phyloP scores from a whole-genome alignment of 371 early-diverging fungal genomes.

The Mucor circinelloides region DNA sequence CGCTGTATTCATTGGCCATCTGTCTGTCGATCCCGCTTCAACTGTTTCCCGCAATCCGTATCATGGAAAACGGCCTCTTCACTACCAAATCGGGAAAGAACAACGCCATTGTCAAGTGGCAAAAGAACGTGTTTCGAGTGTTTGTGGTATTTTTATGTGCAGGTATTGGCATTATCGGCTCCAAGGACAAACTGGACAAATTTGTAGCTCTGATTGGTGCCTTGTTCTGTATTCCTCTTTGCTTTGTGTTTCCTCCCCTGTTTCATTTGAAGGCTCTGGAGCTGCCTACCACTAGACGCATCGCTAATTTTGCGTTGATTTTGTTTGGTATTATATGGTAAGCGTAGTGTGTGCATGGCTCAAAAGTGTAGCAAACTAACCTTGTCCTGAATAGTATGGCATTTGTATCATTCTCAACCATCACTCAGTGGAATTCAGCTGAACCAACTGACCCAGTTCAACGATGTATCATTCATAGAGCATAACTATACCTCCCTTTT shows the following conservation, averaged over 20 bases:
- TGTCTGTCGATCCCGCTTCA: constrained; percentile 82
- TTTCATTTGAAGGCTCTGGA: constrained; percentile 76
- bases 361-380: too few species aligned
- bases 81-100: constrained; percentile 69
- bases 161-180: constrained; percentile 73
- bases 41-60: constrained; percentile 84
- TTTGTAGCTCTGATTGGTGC: constrained; percentile 83
- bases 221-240: constrained; percentile 62
- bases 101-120: constrained; percentile 78
- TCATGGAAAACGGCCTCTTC: constrained; percentile 77
- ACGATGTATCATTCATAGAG: constrained; percentile 41
- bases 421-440: constrained; percentile 48
- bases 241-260: constrained; percentile 83
- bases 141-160: constrained; percentile 67
- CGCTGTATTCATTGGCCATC: constrained; percentile 86
- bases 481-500: constrained; percentile 14
- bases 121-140: constrained; percentile 83
- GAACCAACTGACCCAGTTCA: constrained; percentile 47
- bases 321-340: constrained; percentile 74
- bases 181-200: constrained; percentile 76
- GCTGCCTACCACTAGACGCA: constrained; percentile 34
- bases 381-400: constrained; percentile 30
- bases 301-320: constrained; percentile 59
- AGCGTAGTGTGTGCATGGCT: background rate
- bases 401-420: constrained; percentile 33